Conservation (phyloP, 2,329 filamentous ascomycete genomes). For the Colletotrichum simmondsii region DNA sequence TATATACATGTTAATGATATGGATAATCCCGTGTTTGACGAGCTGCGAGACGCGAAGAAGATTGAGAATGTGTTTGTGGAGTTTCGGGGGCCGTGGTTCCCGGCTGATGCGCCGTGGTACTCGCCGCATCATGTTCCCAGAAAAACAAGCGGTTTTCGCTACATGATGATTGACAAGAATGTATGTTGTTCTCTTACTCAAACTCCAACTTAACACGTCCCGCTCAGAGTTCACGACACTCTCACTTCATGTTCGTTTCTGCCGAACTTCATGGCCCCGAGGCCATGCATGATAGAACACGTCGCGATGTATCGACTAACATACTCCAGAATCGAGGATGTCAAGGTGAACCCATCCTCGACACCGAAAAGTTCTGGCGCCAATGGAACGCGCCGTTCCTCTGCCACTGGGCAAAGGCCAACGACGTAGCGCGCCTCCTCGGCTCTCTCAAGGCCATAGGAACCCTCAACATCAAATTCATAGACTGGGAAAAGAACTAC, state of each 20-base stretch:
- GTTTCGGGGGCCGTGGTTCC: not conserved
- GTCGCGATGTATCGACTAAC: not conserved
- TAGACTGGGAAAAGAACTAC: not conserved
- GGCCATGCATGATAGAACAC: not conserved
- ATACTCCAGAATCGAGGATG: not conserved
- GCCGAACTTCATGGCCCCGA: too few relatives aligned
- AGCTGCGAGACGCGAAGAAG: not conserved
- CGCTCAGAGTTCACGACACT: too few relatives aligned
- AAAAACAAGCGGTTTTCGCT: not conserved
- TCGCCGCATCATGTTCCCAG: not conserved
- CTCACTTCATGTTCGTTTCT: too few relatives aligned
- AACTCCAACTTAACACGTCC: too few relatives aligned
- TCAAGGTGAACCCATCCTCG: not conserved
- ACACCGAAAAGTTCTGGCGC: not conserved
- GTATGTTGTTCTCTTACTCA: not conserved
- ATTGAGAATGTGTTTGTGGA: not conserved
- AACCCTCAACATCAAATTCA: not conserved
- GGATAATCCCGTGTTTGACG: not conserved
- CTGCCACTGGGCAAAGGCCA: not conserved
- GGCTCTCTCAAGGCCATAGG: not conserved
- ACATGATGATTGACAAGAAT: not conserved
- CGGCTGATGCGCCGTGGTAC: not conserved
- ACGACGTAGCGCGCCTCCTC: not conserved
- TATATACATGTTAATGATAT: not conserved
- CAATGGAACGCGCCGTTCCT: not conserved